Conservation (phyloP, 352 stramenopile species). For the Phytophthora pini region DNA sequence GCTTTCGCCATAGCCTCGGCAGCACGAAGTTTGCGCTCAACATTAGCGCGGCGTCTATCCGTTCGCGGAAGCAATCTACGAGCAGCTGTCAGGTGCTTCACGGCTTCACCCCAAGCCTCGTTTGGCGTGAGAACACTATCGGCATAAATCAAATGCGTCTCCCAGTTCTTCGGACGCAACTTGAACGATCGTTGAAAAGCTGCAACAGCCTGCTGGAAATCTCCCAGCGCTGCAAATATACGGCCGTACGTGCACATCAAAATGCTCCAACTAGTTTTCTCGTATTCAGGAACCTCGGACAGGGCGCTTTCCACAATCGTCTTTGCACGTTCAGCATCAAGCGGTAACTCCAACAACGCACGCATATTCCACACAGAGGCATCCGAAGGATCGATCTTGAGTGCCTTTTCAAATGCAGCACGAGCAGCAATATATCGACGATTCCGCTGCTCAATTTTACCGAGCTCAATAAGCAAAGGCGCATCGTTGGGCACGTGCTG, state of each 20-base stretch:
- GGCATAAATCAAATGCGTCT: conserved; percentile 88
- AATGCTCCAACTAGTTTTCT: conserved; percentile 88
- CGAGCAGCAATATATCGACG: conserved; percentile 67
- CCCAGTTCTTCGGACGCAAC: conserved; percentile 76
- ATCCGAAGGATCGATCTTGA: conserved; percentile 70
- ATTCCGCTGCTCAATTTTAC: conserved; percentile 83
- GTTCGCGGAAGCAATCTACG: conserved; percentile 62
- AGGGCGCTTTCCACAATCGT: conserved; percentile 83
- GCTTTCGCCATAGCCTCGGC: conserved; percentile 49
- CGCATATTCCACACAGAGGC: conserved; percentile 86
- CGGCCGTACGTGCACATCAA: conserved; percentile 87
- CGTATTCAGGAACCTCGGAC: conserved; percentile 66
- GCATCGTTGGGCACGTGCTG: conserved; percentile 76
- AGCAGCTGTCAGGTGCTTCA: conserved; percentile 73
- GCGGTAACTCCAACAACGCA: conserved; percentile 71
- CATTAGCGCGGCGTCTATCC: conserved; percentile 50
- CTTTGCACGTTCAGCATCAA: conserved; percentile 69
- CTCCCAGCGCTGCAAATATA: conserved; percentile 66
- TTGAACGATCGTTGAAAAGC: conserved; percentile 88
- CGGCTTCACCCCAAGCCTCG: conserved; percentile 73
- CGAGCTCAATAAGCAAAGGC: conserved; percentile 75
- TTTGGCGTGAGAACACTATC: conserved; percentile 79
- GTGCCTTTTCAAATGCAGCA: conserved; percentile 70
- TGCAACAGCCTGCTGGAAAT: conserved; percentile 77
- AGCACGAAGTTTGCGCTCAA: conserved; percentile 69